phyloP scores from a whole-genome alignment of 352 stramenopile species.

The Globisporangium yorkense region DNA sequence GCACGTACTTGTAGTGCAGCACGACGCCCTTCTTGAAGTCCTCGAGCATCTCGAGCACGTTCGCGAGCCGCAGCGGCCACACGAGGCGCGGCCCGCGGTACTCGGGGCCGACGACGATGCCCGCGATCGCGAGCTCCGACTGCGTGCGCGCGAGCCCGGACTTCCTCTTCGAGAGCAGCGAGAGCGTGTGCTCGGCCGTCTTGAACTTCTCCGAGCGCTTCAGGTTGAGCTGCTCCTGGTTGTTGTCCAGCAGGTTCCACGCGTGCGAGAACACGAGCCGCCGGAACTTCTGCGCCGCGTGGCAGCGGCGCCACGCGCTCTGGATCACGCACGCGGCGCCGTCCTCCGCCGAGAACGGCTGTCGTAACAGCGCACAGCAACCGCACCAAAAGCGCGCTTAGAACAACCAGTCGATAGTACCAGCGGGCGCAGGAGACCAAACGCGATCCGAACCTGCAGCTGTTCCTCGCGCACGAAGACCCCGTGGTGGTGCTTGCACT shows the following conservation, averaged over 20 bases:
- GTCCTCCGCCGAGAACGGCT: conserved; percentile 79
- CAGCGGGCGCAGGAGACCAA: not conserved
- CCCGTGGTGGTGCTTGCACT: conserved; percentile 74
- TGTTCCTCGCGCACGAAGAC: conserved; percentile 84
- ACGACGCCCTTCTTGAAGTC: conserved; percentile 87
- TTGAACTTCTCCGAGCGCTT: conserved; percentile 86
- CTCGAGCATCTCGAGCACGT: conserved; percentile 86
- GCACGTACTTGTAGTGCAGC: conserved; percentile 89
- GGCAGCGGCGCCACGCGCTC: conserved; percentile 62
- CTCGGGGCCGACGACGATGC: conserved; percentile 42
- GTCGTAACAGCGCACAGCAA: not conserved
- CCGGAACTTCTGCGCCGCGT: conserved; percentile 76
- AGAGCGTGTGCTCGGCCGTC: conserved; percentile 72
- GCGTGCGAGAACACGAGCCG: conserved; percentile 74
- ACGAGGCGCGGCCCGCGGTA: conserved; percentile 75
- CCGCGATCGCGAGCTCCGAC: conserved; percentile 48
- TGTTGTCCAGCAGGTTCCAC: conserved; percentile 90
- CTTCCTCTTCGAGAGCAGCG: conserved; percentile 65
- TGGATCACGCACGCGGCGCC: conserved; percentile 72
- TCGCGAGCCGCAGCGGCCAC: conserved; percentile 82
- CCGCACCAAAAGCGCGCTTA: not conserved
- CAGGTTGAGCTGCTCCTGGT: conserved; percentile 85
- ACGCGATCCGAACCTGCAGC: conserved; percentile 30
- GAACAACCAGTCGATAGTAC: too few species aligned
- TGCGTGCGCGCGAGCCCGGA: conserved; percentile 26